Percentiles rank a stretch among this genome's conserved stretches.
These are phyloP conservation scores for Chytridiales sp. DNA, from an alignment of 371 early-diverging fungal genomes.

Conservation along the genomic window DNA sequence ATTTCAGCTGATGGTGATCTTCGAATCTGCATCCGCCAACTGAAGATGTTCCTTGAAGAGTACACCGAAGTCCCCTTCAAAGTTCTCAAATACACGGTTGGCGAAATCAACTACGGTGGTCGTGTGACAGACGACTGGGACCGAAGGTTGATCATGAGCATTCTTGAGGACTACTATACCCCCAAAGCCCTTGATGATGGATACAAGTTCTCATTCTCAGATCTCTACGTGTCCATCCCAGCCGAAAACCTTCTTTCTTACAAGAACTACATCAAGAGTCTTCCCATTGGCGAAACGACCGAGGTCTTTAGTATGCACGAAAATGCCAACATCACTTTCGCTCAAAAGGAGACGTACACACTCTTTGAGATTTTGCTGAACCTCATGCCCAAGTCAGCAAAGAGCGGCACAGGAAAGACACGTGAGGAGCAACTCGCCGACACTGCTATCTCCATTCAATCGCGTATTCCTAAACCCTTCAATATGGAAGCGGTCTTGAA, in stretches of 20 bases:
- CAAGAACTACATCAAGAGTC: slow-evolving; percentile 48
- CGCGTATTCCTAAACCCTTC: slow-evolving; percentile 49
- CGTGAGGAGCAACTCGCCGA: slow-evolving; percentile 51
- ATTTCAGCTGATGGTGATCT: slow-evolving; percentile 47
- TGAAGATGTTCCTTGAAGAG: slow-evolving; percentile 60
- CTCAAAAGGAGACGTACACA: slow-evolving; percentile 55
- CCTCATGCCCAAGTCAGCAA: slow-evolving; percentile 49
- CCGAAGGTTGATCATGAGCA: slow-evolving; percentile 55
- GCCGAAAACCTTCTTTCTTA: slow-evolving; percentile 42
- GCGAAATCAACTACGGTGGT: slow-evolving; percentile 62
- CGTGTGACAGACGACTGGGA: slow-evolving; percentile 64
- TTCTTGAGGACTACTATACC: slow-evolving; percentile 54
- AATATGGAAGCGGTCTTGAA: slow-evolving; percentile 38
- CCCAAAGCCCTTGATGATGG: slow-evolving; percentile 49
- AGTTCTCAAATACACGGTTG: slow-evolving; percentile 58
- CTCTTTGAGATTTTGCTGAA: slow-evolving; percentile 51
- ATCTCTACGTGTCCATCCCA: slow-evolving; percentile 42
- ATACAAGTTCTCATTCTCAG: slow-evolving; percentile 47
- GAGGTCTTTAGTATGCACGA: slow-evolving; percentile 62
- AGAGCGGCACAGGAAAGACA: slow-evolving; percentile 39
- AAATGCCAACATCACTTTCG: slow-evolving; percentile 62
- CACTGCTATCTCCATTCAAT: slow-evolving; percentile 42
- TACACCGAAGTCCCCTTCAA: slow-evolving; percentile 57
- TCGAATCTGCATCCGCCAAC: slow-evolving; percentile 54
- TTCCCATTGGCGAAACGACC: slow-evolving; percentile 57